Evolutionary conservation across 139 green algal genomes (phyloP), one percentile per base, ranked within the genome.

Genomic region (Tetraselmis striata): DNA sequence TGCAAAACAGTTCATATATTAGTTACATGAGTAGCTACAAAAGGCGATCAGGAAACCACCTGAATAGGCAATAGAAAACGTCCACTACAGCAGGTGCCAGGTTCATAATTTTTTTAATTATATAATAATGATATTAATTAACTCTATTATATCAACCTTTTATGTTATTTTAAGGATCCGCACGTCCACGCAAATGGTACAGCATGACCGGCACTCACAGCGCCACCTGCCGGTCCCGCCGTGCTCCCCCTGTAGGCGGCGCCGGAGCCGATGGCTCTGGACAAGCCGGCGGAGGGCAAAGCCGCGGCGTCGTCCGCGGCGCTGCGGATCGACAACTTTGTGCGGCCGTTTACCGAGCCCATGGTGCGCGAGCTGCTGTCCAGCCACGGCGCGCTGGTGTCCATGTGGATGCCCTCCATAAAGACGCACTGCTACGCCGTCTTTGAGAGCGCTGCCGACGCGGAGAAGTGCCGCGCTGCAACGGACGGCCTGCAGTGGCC

Each of bases 321-420:
- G 1, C 83, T 98, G 81, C 90, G 84, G 28, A 93, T 98, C 28
- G 85, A 93, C 58, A 90, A 91, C 83, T 94, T 98, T 59, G 87
- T 94, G 29, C 87, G 94, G 5, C 94, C 94, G 0, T 96, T 97
- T 84, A 93, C 86, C 0, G 90, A 93, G 81, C 45, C 79, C 31
- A 58, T 83, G 76, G 18, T 84, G 29, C 28, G 83, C 80, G 31
- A 90, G 80, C 81, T 88, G 78, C 81, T 88, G 29, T 2, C 1
- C 1, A 5, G 5, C 11, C 45, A 67, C 45, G 91, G 92, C 30
- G 87, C 84, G 29, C 75, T 95, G 0, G 78, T 85, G 28, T 85
- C 89, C 25, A 83, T 97, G 83, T 98, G 94, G 94, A 95, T 98
- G 90, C 90, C 92, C 0, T 81, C 28, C n/a, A 93, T 97, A 74